Evolutionary conservation across 495 filamentous ascomycete species (phyloP).

Genomic region (Aspergillus panamensis): DNA sequence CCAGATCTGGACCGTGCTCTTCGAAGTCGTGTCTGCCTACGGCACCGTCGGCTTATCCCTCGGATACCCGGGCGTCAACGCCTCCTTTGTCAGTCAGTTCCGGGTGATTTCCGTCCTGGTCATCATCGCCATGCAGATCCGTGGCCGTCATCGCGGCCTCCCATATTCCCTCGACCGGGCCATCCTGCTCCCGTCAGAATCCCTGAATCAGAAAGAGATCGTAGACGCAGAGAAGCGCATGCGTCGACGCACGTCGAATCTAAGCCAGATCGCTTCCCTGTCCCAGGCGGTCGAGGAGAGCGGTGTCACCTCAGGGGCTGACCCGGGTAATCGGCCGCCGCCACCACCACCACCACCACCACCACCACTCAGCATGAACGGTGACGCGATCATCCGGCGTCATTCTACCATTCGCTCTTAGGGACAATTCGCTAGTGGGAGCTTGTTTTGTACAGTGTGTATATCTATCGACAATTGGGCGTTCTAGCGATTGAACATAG

Average conservation of each 20-base stretch:
- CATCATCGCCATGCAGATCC: slow-evolving; percentile 89
- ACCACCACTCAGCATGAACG: slow-evolving; percentile 9
- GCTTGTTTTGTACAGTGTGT: neutral
- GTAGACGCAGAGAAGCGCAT: slow-evolving; percentile 54
- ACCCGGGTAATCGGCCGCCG: slow-evolving; percentile 24
- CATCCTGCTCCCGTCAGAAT: slow-evolving; percentile 76
- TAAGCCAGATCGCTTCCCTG: slow-evolving; percentile 40
- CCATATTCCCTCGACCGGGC: slow-evolving; percentile 91
- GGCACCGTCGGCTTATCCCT: slow-evolving; percentile 91
- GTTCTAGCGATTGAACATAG: neutral
- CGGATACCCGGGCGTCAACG: slow-evolving; percentile 69
- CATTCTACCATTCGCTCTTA: slow-evolving; percentile 31
- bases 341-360: too few relatives aligned
- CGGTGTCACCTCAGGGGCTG: slow-evolving; percentile 28
- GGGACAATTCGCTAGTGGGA: slow-evolving; percentile 3
- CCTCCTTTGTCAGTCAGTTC: slow-evolving; percentile 79
- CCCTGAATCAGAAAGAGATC: slow-evolving; percentile 66
- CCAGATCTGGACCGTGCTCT: slow-evolving; percentile 77
- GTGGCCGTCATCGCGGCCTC: slow-evolving; percentile 86
- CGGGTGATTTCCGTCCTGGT: slow-evolving; percentile 79
- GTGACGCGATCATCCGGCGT: slow-evolving; percentile 27
- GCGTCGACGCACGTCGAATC: slow-evolving; percentile 52
- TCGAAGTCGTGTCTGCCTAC: slow-evolving; percentile 89
- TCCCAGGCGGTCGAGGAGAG: slow-evolving; percentile 29
- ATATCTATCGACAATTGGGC: neutral